Conservation (phyloP, 2,329 filamentous ascomycete genomes). For the Colletotrichum ledebouriae region DNA sequence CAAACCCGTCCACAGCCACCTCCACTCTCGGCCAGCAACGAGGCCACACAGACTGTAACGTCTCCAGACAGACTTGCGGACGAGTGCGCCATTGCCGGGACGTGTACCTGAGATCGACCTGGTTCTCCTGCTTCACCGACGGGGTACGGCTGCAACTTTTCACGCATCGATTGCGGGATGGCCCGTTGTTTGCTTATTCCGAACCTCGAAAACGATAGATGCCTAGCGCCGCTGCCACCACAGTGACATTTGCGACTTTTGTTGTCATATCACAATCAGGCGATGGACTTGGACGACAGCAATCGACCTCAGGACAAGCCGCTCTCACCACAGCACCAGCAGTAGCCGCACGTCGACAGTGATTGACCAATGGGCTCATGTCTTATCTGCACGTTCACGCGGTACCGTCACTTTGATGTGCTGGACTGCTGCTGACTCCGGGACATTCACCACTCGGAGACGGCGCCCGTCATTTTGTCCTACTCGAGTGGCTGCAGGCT, state of each 20-base stretch:
- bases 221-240: constrained; percentile 10
- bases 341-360: constrained; percentile 11
- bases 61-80: constrained; percentile 3
- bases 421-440: background rate
- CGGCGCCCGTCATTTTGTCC: constrained; percentile 18
- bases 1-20: constrained; percentile 15
- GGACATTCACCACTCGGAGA: constrained; percentile 10
- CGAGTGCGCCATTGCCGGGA: background rate
- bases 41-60: constrained; percentile 23
- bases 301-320: background rate
- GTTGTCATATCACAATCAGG: constrained; percentile 30
- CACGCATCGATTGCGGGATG: constrained; percentile 32
- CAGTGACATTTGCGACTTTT: constrained; percentile 2
- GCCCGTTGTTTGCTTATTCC: constrained; percentile 31
- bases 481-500: constrained; percentile 12
- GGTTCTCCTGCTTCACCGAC: constrained; percentile 9
- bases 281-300: constrained; percentile 1
- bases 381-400: constrained; percentile 21
- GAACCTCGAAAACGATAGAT: constrained; percentile 17
- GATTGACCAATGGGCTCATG: constrained; percentile 13
- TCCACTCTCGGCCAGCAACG: constrained; percentile 7
- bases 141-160: constrained; percentile 22
- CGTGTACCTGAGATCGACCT: background rate
- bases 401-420: constrained; percentile 13
- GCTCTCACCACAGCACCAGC: constrained; percentile 9